phyloP scores from a whole-genome alignment of 345 rosid species.

The Camelina laxa region DNA sequence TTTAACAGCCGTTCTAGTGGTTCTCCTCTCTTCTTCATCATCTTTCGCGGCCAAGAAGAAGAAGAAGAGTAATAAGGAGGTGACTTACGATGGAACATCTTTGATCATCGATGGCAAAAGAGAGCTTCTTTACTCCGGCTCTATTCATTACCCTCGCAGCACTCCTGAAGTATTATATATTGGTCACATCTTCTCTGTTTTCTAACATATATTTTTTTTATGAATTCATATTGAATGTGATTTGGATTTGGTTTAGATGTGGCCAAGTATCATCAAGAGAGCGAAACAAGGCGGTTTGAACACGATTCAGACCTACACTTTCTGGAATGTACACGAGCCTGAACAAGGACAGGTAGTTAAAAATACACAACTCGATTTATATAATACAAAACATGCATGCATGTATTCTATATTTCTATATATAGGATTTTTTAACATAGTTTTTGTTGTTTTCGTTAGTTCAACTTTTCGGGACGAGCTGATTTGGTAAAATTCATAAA shows the following conservation, averaged over 20 bases:
- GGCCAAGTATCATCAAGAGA: constrained; percentile 46
- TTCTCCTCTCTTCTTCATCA: constrained; percentile 33
- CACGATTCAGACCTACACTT: constrained; percentile 70
- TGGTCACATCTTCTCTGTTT: not conserved
- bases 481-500: constrained; percentile 85
- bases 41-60: constrained; percentile 29
- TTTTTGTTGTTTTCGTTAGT: constrained; percentile 38
- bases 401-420: not conserved
- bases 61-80: constrained; percentile 25
- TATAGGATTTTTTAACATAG: not conserved
- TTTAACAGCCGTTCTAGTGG: constrained; percentile 30
- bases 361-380: not conserved
- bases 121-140: constrained; percentile 42
- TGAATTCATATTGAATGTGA: not conserved
- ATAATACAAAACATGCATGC: not conserved
- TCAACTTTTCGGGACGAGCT: constrained; percentile 68
- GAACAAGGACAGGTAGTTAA: constrained; percentile 41
- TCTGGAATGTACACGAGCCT: constrained; percentile 76
- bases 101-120: constrained; percentile 40
- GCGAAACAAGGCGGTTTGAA: constrained; percentile 67
- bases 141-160: constrained; percentile 43
- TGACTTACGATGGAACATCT: constrained; percentile 41
- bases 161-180: constrained; percentile 38
- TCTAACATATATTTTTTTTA: not conserved
- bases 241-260: constrained; percentile 40